Base-by-base conservation (phyloP, 495 filamentous ascomycete genomes). In the Daldinia vernicosa region DNA sequence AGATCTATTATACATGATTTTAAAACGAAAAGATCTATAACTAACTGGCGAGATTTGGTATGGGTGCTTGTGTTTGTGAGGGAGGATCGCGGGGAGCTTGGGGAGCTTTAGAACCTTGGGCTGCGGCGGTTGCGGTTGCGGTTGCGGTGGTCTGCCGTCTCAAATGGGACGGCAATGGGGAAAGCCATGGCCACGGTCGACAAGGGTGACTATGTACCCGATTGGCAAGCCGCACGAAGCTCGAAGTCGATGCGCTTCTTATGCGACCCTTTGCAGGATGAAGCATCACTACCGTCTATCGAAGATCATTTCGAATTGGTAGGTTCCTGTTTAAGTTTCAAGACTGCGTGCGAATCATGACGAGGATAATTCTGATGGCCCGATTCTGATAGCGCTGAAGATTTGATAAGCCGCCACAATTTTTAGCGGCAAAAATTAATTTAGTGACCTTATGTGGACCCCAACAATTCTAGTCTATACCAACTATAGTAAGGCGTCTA, bases 161-260 rank as follows among this genome's bases (percentile, higher is more conserved):
- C 50, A 63, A 68, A 59, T 78, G 73, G n/a, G 72, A 60, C 56
- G 24, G 30, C 26, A 47, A 24, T 24, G 43, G 43, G 19, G 50
- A 67, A 63, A 65, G 63, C 60, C 61, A 72, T 56, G 75, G 7
- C 60, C 61, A 72, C 54, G 75, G 7, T 3, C 32, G 70, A 52
- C 51, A 68, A 60, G 53, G 67, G 24, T 67, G 75, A 28, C 30
- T 69, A 47, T 69, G 71, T 40, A 76, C 71, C 43, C 66, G 74
- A 60, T 71, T 78, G 47, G 79, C 79, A 51, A 82, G 72, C n/a
- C 79, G 79, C 67, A 81, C 71, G 70, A 84, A 79, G 71, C 67
- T 69, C 64, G 78, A 74, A 35, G 75, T 74, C 61, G 78, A 72
- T 69, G 77, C 76, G 79, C 79, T 71, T 72, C 76, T 74, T 53